Conservation (phyloP, 2,329 filamentous ascomycete genomes). For the Xylaria sp. region DNA sequence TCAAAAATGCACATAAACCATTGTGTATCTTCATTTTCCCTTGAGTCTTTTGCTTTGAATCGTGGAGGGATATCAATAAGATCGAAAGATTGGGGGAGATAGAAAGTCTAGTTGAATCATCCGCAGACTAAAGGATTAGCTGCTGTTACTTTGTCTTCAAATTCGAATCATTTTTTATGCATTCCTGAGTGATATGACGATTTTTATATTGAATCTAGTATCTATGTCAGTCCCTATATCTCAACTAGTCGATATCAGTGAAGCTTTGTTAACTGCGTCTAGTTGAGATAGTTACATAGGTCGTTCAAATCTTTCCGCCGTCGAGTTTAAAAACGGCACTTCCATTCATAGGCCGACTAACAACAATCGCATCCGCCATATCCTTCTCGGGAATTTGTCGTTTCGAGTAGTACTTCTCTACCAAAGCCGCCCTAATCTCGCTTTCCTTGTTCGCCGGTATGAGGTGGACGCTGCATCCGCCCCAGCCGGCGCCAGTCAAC, state of each 20-base stretch:
- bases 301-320: constrained; percentile 47
- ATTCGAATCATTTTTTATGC: not conserved
- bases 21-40: not conserved
- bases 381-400: constrained; percentile 75
- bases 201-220: not conserved
- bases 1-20: constrained; percentile 15
- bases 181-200: not conserved
- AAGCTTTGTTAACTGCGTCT: not conserved
- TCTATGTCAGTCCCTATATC: not conserved
- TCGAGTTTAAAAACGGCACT: constrained; percentile 62
- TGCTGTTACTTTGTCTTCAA: not conserved
- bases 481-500: constrained; percentile 95
- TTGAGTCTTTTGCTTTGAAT: not conserved
- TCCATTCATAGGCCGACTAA: constrained; percentile 86
- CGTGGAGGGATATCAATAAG: not conserved
- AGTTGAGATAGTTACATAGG: not conserved
- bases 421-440: constrained; percentile 79
- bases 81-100: not conserved
- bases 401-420: constrained; percentile 83
- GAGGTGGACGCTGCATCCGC: constrained; percentile 93
- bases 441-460: constrained; percentile 86
- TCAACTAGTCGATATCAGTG: not conserved
- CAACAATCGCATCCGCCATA: constrained; percentile 82
- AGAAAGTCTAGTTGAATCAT: not conserved
- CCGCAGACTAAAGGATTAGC: not conserved